phyloP scores from a whole-genome alignment of 2,329 filamentous ascomycete genomes.

The Pseudocercospora cruenta region DNA sequence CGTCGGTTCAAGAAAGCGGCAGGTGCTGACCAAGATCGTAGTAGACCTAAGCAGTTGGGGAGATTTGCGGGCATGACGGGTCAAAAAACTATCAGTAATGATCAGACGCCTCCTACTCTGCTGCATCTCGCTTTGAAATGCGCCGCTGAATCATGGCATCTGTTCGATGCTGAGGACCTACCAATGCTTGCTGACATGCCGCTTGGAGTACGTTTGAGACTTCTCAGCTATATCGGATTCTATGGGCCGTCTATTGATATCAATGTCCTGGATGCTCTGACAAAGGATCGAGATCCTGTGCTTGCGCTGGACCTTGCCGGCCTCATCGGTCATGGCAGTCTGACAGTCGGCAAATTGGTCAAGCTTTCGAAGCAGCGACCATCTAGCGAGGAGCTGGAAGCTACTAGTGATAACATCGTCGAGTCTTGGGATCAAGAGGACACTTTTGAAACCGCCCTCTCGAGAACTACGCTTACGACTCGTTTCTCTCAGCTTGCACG shows the following conservation, averaged over 20 bases:
- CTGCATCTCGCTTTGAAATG: constrained; percentile 56
- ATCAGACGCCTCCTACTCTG: constrained; percentile 45
- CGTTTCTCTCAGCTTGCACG: constrained; percentile 59
- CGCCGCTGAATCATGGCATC: constrained; percentile 60
- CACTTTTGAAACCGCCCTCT: constrained; percentile 27
- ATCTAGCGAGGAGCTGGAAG: background rate
- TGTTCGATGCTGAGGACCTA: constrained; percentile 61
- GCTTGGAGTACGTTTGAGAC: constrained; percentile 52
- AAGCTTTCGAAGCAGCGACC: constrained; percentile 48
- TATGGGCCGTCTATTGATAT: constrained; percentile 52
- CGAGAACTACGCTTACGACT: constrained; percentile 33
- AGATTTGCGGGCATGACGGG: constrained; percentile 32
- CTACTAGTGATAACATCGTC: constrained; percentile 29
- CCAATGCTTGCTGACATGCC: constrained; percentile 58
- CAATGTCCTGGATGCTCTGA: constrained; percentile 55
- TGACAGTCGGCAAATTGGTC: constrained; percentile 46
- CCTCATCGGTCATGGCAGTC: constrained; percentile 50
- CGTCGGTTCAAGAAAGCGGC: constrained; percentile 17
- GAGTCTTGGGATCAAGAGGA: constrained; percentile 54
- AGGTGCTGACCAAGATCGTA: constrained; percentile 28
- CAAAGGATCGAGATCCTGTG: constrained; percentile 52
- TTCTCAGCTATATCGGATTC: constrained; percentile 61
- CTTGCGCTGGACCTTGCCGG: constrained; percentile 57
- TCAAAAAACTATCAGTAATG: constrained; percentile 8
- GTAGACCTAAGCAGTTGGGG: constrained; percentile 31